Base-by-base conservation (phyloP, 805 yeast genomes). In the Candida ulmi region DNA sequence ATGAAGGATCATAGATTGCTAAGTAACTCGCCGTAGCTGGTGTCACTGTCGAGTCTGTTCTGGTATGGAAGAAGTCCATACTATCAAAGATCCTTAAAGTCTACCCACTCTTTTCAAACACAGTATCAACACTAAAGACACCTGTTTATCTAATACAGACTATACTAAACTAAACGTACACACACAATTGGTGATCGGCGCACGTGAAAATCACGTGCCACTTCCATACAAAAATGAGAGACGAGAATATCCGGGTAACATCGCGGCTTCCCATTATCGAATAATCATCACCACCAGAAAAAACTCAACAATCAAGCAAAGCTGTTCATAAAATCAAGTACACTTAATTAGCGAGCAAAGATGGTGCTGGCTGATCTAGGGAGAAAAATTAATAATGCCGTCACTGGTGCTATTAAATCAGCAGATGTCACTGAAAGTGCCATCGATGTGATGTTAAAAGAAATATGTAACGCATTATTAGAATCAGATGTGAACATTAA, bases 401-500 rank as follows among this genome's bases (percentile, higher is more conserved):
- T 84, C 38, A 68, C 79, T 33, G 76, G 74, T 43, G 78, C 83
- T 33, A 67, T 85, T 28, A 67, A 69, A 48, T 66, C 86, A 8
- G 65, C 61, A 37, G 74, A 69, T 15, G 70, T 76, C 30, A 82
- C 76, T 44, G 86, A 80, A 41, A 60, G 68, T 23, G 82, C 81
- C 12, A 72, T 84, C 37, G 87, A 82, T 53, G 59, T 59, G 25
- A 76, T 90, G 82, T 66, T 93, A 51, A 91, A 91, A 60, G 95
- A 85, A 52, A 81, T 91, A 37, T 86, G 95, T 42, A 81, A 85
- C 43, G 99, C 99, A 0, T 72, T 91, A 41, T 68, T 93, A 42
- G 96, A 90, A 62, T 74, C 93, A n/a, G 99, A 91, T 62, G 98
- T 91, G 18, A 93, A 93, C 56, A 80, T 93, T 57, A 78, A 76